Percentiles rank a stretch among this genome's conserved stretches.
Conservation (phyloP, 2,329 filamentous ascomycete genomes). For the Tolypocladium amazonense region DNA sequence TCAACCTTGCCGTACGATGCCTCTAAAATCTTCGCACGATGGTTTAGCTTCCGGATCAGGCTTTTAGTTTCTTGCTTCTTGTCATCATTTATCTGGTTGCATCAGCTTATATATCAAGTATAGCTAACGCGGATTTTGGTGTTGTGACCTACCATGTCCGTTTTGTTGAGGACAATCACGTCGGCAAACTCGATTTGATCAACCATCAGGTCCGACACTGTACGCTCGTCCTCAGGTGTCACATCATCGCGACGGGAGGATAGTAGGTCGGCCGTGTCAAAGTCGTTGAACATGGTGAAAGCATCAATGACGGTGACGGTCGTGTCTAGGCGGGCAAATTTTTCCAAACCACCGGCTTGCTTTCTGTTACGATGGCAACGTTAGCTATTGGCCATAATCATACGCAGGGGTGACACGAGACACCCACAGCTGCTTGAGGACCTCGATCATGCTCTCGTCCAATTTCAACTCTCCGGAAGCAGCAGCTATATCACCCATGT, state of each 20-base stretch:
- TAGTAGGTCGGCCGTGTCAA: conserved; percentile 58
- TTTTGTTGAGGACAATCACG: conserved; percentile 62
- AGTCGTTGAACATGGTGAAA: conserved; percentile 62
- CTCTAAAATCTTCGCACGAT: conserved; percentile 52
- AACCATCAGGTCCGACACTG: conserved; percentile 65
- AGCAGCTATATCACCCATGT: conserved; percentile 26
- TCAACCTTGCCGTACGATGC: conserved; percentile 48
- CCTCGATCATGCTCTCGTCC: conserved; percentile 22
- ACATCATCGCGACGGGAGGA: conserved; percentile 53
- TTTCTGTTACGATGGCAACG: conserved; percentile 18
- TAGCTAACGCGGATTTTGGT: background rate
- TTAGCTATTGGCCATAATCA: background rate
- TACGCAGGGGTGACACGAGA: background rate
- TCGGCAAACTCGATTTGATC: conserved; percentile 73
- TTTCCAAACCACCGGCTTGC: conserved; percentile 52
- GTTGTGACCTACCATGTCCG: conserved; percentile 42
- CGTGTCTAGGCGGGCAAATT: conserved; percentile 56
- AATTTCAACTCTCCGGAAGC: conserved; percentile 16
- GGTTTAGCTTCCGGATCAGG: conserved; percentile 53
- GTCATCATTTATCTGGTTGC: conserved; percentile 23
- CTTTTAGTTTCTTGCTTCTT: conserved; percentile 34
- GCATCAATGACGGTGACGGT: conserved; percentile 65
- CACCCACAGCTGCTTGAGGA: conserved; percentile 25
- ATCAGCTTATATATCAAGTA: background rate
- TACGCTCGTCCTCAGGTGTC: conserved; percentile 57